A percentile compares a stretch with the other conserved stretches of the same genome.
phyloP scores from a whole-genome alignment of 768 basidiomycete species.

The Phlebiopsis gigantea region DNA sequence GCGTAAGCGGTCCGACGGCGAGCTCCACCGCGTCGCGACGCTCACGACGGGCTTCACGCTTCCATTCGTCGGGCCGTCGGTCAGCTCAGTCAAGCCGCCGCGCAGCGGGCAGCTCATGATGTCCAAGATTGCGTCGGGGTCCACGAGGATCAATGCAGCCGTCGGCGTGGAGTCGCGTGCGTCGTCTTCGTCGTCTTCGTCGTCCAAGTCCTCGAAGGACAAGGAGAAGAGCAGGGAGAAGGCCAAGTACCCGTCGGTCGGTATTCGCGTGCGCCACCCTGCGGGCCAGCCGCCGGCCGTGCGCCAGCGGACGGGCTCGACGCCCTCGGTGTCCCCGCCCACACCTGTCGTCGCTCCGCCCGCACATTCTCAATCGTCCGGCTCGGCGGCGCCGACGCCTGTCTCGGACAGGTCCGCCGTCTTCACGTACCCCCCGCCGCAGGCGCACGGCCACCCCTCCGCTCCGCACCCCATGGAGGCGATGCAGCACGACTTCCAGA shows the following conservation, averaged over 20 bases:
- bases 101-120: conserved; percentile 10
- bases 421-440: conserved; percentile 12
- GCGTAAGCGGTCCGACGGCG: conserved; percentile 38
- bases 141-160: conserved; percentile 7
- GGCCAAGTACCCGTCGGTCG: conserved; percentile 36
- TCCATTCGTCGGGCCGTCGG: conserved; percentile 37
- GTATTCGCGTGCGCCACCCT: conserved; percentile 39
- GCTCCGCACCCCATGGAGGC: background rate
- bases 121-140: conserved; percentile 1
- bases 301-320: conserved; percentile 9
- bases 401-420: background rate
- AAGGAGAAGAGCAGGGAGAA: conserved; percentile 25
- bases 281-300: conserved; percentile 13
- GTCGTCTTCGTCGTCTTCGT: conserved; percentile 7
- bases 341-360: background rate
- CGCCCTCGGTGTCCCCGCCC: conserved; percentile 1
- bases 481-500: conserved; percentile 14
- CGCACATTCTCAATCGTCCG: background rate
- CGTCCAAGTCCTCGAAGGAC: conserved; percentile 24
- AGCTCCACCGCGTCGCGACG: conserved; percentile 25
- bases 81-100: conserved; percentile 21
- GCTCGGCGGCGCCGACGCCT: conserved; percentile 6
- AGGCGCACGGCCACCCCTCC: conserved; percentile 6
- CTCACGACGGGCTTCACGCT: conserved; percentile 32
- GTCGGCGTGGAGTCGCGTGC: background rate